Evolutionary conservation across 495 filamentous ascomycete species (phyloP), one percentile per base, ranked within the genome.

Genomic region (Aspergillus nanangensis): DNA sequence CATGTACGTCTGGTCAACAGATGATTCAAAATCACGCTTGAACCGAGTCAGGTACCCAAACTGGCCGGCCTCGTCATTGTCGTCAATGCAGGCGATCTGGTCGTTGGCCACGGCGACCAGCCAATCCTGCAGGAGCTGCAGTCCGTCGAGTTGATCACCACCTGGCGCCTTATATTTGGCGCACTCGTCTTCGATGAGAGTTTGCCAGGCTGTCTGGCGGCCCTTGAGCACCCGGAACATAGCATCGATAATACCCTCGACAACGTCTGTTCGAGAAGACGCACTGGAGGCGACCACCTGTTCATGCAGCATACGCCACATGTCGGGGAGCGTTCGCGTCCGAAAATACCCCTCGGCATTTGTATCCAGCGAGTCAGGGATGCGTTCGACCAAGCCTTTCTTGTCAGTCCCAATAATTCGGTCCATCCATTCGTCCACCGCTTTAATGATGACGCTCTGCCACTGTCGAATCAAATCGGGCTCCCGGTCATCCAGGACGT

Each of bases 261-360:
- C 83, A 0, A 99, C 86, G 55, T 96, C 93, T 8, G 79, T 74
- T 14, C 91, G 84, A 44, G 88, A 79, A 13, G 88, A 93, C 51
- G 86, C 82, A 8, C 79, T 80, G 5, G 93, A 88, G 4, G 87
- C 88, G 37, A 82, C 74, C 29, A 94, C 74, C 60, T 99, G 90
- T 59, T 97, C 91, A 38, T 87, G 80, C 38, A 99, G 74, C 93
- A 99, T 97, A 34, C 88, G 84, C 89, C 94, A 99, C 83, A 97
- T 86, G 53, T 95, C 90, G 47, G 86, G 84, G 44, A 95, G 70
- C 21, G 88, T 93, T 65, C 86, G 87, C 31, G 89, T 96, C 19
- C 89, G 86, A 76, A 95, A 90, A 55, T 83, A 85, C 44, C 87
- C 87, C 56, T 92, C 85, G 48, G 88, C 81, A 62, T 94, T 88